phyloP scores from a whole-genome alignment of 768 basidiomycete species.

The Tricholoma terreum region DNA sequence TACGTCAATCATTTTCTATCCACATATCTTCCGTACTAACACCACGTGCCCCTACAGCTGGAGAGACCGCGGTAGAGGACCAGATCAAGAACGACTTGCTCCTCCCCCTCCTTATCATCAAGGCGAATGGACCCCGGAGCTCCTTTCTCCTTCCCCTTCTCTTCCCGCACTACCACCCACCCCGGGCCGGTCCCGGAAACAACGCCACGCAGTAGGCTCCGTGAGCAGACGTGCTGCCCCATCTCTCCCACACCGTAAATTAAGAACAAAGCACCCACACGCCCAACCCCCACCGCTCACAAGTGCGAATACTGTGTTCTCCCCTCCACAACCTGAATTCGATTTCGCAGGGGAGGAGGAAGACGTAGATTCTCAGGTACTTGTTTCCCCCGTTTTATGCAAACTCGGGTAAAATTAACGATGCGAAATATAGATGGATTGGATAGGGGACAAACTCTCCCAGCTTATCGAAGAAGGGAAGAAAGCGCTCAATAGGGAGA shows the following conservation, averaged over 20 bases:
- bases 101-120: slow-evolving; percentile 68
- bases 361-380: slow-evolving; percentile 47
- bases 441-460: slow-evolving; percentile 71
- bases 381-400: neutral
- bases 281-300: slow-evolving; percentile 6
- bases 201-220: slow-evolving; percentile 28
- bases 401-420: too few species aligned
- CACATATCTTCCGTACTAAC: neutral
- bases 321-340: slow-evolving; percentile 39
- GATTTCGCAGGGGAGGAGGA: slow-evolving; percentile 35
- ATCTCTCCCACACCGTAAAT: slow-evolving; percentile 3
- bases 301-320: slow-evolving; percentile 12
- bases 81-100: slow-evolving; percentile 30
- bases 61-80: slow-evolving; percentile 69
- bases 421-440: slow-evolving; percentile 59
- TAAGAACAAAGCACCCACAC: neutral
- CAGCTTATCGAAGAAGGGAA: slow-evolving; percentile 77
- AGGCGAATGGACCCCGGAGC: slow-evolving; percentile 48
- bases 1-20: slow-evolving; percentile 39
- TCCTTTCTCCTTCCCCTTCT: slow-evolving; percentile 9
- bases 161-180: slow-evolving; percentile 21
- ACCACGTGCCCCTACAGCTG: slow-evolving; percentile 44
- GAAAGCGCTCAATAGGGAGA: slow-evolving; percentile 70
- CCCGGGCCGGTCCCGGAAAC: slow-evolving; percentile 37
- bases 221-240: slow-evolving; percentile 30